Percentiles rank a stretch among this genome's conserved stretches.
These are phyloP conservation scores for Teratosphaeria viscida DNA, from an alignment of 2,329 filamentous ascomycete species.

Conservation along the genomic window DNA sequence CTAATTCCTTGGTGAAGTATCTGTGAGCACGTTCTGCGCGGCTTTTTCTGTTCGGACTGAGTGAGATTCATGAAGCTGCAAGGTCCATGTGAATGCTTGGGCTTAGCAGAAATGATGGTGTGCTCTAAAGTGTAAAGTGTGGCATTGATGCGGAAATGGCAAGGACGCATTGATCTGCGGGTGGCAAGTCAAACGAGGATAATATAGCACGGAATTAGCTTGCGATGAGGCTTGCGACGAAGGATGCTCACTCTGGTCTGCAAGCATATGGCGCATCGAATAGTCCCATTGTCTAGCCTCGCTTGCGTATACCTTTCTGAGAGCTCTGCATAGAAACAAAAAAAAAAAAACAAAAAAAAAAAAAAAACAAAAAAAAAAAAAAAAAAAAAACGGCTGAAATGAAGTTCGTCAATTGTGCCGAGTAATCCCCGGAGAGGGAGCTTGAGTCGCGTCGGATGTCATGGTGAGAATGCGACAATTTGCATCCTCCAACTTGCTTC, in stretches of 20 bases:
- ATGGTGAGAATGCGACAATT: not conserved
- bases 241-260: not conserved
- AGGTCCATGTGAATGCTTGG: no score
- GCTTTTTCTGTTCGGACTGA: slow-evolving; percentile 4
- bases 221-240: not conserved
- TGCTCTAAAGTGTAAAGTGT: no score
- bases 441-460: not conserved
- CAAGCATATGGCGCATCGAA: not conserved
- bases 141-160: not conserved
- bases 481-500: not conserved
- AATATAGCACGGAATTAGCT: not conserved
- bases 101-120: no score
- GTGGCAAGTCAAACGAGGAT: not conserved
- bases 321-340: not conserved
- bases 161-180: not conserved
- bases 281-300: not conserved
- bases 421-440: not conserved
- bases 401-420: not conserved
- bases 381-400: not conserved
- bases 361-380: no score
- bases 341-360: no score
- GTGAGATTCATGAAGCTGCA: no score
- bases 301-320: not conserved
- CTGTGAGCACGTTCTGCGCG: slow-evolving; percentile 7
- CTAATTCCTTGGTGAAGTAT: not conserved